Base-by-base conservation (phyloP, 2,329 filamentous ascomycete genomes). In the Colletotrichum tropicicola region DNA sequence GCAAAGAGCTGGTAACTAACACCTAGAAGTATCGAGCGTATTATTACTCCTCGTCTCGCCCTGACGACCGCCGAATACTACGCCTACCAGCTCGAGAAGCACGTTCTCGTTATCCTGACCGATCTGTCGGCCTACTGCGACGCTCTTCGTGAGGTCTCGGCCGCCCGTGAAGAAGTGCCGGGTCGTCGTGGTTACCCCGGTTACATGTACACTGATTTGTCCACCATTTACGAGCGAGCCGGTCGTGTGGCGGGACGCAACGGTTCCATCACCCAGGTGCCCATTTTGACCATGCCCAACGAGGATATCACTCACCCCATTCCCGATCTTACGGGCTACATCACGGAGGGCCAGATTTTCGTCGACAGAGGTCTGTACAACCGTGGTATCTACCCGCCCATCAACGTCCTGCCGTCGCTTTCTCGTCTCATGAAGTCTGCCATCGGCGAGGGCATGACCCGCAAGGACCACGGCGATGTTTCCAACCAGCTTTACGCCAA, bases 141-240 rank as follows among this genome's bases (percentile, higher is more conserved):
- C 80, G 97, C 96, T 70, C 91, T 99, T 70, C 96, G 96, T 88
- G 96, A 99, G 83, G 96, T 99, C 53, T 99, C 96, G 13, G 95
- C 96, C 58, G 96, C 96, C 56, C 90, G 96, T 84, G 96, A 99
- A 87, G 96, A 99, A 90, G 96, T 99, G 44, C 96, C 96, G 41
- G 96, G 96, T 87, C 95, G 96, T 80, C 95, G 96, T 90, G 96
- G 96, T 88, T 99, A 96, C 85, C 96, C 96, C 57, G 96, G 96
- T 92, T 99, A 99, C 88, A 99, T 99, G 96, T 99, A 99, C 87
- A 99, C 96, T 72, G 97, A 99, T 89, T 92, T 99, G 90, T 98
- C 96, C 65, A 99, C 96, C 76, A 98, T 99, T 74, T 99, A 99
- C 86, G 96, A 99, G 83, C 94, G 96, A 84, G 96, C 96, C 72